Base-by-base conservation (phyloP, 2,329 filamentous ascomycete genomes). In the Fusarium miscanthi region DNA sequence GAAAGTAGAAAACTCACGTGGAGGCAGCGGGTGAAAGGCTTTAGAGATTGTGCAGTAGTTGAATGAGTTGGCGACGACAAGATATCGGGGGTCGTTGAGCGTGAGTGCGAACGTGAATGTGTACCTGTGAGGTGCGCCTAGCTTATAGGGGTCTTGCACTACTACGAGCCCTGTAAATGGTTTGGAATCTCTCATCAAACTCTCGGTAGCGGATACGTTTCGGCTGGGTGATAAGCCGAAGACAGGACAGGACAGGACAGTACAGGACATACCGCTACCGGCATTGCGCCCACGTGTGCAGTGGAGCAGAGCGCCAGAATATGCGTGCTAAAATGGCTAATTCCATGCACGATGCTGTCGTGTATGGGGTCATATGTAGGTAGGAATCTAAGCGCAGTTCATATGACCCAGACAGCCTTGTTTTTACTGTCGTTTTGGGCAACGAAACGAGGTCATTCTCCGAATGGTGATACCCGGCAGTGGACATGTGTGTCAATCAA, bases 1-100 rank as follows among this genome's bases (percentile, higher is more conserved):
- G 78, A 78, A 77, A 75, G 77, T 77, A 69, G 76, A 76, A 78
- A 75, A 72, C 74, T 73, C 66, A 74, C 64, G 74, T 74, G 72
- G 70, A 63, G 72, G 74, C 62, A 60, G 70, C 61, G 67, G 69
- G 56, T 53, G 67, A 62, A 70, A 57, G 33, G 61, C 3, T 52
- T 62, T 59, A 21, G n/a, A 69, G 51, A 38, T 14, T 58, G 41
- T 65, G 56, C 62, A 64, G 57, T 62, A 51, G 57, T 54, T 38
- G 37, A 37, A 31, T 62, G 43, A 38, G 49, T 30, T 53, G 49
- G 23, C 35, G 49, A 59, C 49, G 60, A 45, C 30, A 43, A 49
- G 31, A 35, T 51, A 48, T 31, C 45, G 45, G 21, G n/a, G 17
- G 21, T 48, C 21, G 31, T 17, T 9, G 27, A 30, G 9, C 9